Percentiles rank a stretch among this genome's conserved stretches.
phyloP scores from a whole-genome alignment of 2,329 filamentous ascomycete genomes.

The Fusarium annulatum region DNA sequence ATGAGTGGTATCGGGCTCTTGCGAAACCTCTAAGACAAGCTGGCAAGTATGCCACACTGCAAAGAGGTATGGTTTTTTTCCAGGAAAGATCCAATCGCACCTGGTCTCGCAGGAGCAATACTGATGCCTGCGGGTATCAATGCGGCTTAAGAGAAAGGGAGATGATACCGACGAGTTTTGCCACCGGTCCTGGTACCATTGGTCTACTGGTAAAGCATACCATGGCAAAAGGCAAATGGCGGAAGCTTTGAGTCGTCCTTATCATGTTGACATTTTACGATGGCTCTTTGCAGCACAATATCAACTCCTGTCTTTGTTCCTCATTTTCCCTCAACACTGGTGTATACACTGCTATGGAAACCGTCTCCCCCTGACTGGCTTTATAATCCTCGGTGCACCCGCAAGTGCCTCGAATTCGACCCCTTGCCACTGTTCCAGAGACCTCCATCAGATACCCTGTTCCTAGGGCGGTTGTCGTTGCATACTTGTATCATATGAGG shows the following conservation, averaged over 20 bases:
- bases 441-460: background rate
- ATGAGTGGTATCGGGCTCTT: slow-evolving; percentile 44
- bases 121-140: slow-evolving; percentile 25
- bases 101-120: slow-evolving; percentile 12
- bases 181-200: slow-evolving; percentile 19
- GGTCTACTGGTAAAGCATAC: slow-evolving; percentile 19
- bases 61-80: slow-evolving; percentile 36
- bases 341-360: slow-evolving; percentile 23
- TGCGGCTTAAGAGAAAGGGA: slow-evolving; percentile 32
- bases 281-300: slow-evolving; percentile 38
- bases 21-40: too few species aligned
- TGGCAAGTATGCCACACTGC: background rate
- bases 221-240: slow-evolving; percentile 33
- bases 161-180: slow-evolving; percentile 24
- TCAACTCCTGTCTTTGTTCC: slow-evolving; percentile 35
- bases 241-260: slow-evolving; percentile 33
- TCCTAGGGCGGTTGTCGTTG: background rate
- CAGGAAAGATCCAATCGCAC: slow-evolving; percentile 25
- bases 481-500: background rate
- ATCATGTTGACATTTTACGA: slow-evolving; percentile 31
- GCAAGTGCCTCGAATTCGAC: background rate
- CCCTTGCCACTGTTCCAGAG: background rate
- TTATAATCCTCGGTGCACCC: too few species aligned
- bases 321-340: slow-evolving; percentile 24
- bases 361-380: background rate